Percentiles rank a stretch among this genome's conserved stretches.
These are phyloP conservation scores for Penicillium sp. DNA, from an alignment of 2,329 filamentous ascomycete species.

Conservation along the genomic window DNA sequence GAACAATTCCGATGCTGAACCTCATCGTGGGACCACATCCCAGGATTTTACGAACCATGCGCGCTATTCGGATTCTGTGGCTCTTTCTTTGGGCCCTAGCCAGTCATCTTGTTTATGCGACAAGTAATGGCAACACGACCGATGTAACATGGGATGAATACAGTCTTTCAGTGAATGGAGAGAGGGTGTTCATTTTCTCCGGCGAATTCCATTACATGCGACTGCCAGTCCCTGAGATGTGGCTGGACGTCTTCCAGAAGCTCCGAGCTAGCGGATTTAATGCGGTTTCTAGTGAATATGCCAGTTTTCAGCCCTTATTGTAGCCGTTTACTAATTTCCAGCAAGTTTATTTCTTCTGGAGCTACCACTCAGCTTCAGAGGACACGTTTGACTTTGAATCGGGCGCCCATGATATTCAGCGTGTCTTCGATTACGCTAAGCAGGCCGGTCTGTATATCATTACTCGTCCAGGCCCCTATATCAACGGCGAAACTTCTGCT, in stretches of 20 bases:
- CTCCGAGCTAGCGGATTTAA: constrained; percentile 57
- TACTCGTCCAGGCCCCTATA: constrained; percentile 53
- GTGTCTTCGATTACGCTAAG: constrained; percentile 53
- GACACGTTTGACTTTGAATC: constrained; percentile 51
- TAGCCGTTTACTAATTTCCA: not conserved
- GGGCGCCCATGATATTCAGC: constrained; percentile 53
- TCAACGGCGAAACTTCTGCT: constrained; percentile 54
- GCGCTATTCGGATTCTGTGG: constrained; percentile 16
- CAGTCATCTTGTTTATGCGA: constrained; percentile 20
- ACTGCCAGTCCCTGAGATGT: constrained; percentile 56
- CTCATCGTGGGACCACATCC: not conserved
- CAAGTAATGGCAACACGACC: constrained; percentile 44
- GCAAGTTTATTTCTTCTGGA: constrained; percentile 34
- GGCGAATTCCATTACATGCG: constrained; percentile 58
- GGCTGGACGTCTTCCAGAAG: constrained; percentile 58
- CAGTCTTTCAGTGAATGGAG: constrained; percentile 52
- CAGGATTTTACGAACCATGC: constrained; percentile 13
- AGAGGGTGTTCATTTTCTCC: constrained; percentile 50
- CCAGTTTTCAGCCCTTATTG: not conserved
- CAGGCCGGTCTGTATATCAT: constrained; percentile 56
- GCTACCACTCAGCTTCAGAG: constrained; percentile 30
- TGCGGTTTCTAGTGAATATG: constrained; percentile 43
- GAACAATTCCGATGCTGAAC: not conserved
- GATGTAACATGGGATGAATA: constrained; percentile 56
- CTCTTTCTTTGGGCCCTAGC: constrained; percentile 16